Evolutionary conservation across 495 filamentous ascomycete genomes (phyloP), one percentile per base, ranked within the genome.

Genomic region (Rostrohypoxylon terebratum): DNA sequence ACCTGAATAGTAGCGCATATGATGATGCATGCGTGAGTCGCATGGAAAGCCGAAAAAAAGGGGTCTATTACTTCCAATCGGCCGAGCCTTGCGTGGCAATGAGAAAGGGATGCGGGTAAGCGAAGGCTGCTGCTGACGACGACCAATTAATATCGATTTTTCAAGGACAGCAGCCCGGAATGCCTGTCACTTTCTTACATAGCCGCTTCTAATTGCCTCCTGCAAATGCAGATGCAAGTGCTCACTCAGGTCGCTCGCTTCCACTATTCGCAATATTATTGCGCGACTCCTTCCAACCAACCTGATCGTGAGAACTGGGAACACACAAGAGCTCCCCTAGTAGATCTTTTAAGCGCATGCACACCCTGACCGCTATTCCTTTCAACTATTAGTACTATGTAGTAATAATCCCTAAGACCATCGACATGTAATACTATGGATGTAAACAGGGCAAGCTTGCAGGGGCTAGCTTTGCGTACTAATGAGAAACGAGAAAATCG

Each of bases 151-250:
- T 16, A 70, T 74, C 50, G 54, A 48, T 16, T 18, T 8, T 59
- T 14, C 51, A 23, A 66, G 58, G 31, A 66, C 9, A 33, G 11
- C 23, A 63, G 48, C 53, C 38, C 42, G 53, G 48, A 51, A 73
- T 58, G 61, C 61, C 61, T 65, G 61, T 65, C 61, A 73, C 63
- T 70, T 47, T 60, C 38, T 47, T 55, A 44, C 42, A 55, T 61
- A 72, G 23, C 63, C 64, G 69, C 63, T 63, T 60, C 69, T 68
- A 68, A 55, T 68, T 68, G 48, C 70, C 64, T 68, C 55, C 70
- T 68, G 60, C 61, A 73, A 73, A 73, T 66, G 71, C 71, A 66
- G 66, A 69, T 65, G 71, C 62, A 73, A 65, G 66, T 73, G 66
- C 61, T 65, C 59, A 54, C 34, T 66, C 62, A 69, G 20, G 48